A percentile compares a stretch with the other conserved stretches of the same genome.
These are phyloP conservation scores for Scutellaria baicalensis DNA, from an alignment of 257 asterid genomes.

Conservation along the genomic window DNA sequence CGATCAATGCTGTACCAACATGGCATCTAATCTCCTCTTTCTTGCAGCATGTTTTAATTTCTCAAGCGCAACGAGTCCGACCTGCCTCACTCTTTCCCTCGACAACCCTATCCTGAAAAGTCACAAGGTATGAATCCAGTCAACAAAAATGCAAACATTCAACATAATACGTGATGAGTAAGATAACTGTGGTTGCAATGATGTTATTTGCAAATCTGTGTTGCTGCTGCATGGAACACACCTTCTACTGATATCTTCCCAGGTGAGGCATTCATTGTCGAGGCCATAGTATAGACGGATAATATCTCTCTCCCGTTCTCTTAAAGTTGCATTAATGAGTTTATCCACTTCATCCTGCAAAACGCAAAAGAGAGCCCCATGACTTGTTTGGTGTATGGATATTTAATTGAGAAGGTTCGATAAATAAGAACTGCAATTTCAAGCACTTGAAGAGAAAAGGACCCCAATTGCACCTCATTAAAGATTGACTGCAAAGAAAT, in stretches of 20 bases:
- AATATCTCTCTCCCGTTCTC: slow-evolving; percentile 77
- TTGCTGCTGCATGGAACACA: slow-evolving; percentile 3
- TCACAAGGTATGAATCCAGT: background rate
- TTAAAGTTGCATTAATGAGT: slow-evolving; percentile 51
- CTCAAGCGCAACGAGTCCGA: slow-evolving; percentile 93
- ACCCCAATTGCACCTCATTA: too few species aligned
- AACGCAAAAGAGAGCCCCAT: background rate
- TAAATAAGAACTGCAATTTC: background rate
- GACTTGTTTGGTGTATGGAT: background rate
- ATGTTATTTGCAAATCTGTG: background rate
- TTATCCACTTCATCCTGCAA: slow-evolving; percentile 81
- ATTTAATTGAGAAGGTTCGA: background rate
- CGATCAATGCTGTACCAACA: slow-evolving; percentile 51
- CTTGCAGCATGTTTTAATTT: slow-evolving; percentile 87
- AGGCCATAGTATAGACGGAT: slow-evolving; percentile 85
- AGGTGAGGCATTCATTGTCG: slow-evolving; percentile 79
- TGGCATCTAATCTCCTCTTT: slow-evolving; percentile 60
- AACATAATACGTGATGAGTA: too few species aligned
- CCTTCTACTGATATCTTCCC: slow-evolving; percentile 98
- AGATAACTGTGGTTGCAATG: too few species aligned
- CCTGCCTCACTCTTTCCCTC: slow-evolving; percentile 95
- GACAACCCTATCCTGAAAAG: slow-evolving; percentile 89
- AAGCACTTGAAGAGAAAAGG: background rate
- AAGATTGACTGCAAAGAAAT: too few species aligned
- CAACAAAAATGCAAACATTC: background rate